Base-by-base conservation (phyloP, 1,284 basidiomycete species). In the Ceratobasidium sp. region DNA sequence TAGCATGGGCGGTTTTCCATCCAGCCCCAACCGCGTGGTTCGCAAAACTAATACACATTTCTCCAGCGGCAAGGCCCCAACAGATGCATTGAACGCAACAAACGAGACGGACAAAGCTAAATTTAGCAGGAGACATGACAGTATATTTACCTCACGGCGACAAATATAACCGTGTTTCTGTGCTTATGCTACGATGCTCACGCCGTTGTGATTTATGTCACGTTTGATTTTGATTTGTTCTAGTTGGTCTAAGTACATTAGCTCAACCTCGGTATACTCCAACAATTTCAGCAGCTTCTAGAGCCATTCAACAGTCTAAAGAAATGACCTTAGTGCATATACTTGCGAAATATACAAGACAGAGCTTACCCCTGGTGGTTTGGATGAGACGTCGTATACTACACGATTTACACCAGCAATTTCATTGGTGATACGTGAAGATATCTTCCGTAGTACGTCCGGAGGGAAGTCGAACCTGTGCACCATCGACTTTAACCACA, bases 351-450 rank as follows among this genome's bases (percentile, higher is more conserved):
- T 13, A 55, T 39, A 40, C 28, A 67, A 49, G n/a, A 73, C 73
- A 64, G 70, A 83, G 86, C 91, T 84, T 85, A 93, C 93, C 56
- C 95, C 96, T 76, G 98, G 97, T 56, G 97, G 98, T 88, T 99
- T 99, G 79, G 95, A 97, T 18, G 97, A 98, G 79, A 99, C 96
- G 85, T 99, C 98, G 85, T 98, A 98, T 5, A 94, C 95, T 63
- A 97, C 94, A 60, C 96, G 92, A 87, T 98, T 98, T 84, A 99
- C 92, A 33, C 97, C 97, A 81, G 89, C 87, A 6, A 98, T 97
- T 87, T 99, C 98, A 86, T 99, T 99, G 61, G 98, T 99, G 83
- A 99, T 99, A 77, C 98, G 91, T 76, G 96, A 97, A 26, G 97
- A 98, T 82, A 99, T 97, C 83, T 93, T 93, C 82, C 94, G 92